phyloP scores from a whole-genome alignment of 163 green algal genomes.

The Prototheca stagnorum region DNA sequence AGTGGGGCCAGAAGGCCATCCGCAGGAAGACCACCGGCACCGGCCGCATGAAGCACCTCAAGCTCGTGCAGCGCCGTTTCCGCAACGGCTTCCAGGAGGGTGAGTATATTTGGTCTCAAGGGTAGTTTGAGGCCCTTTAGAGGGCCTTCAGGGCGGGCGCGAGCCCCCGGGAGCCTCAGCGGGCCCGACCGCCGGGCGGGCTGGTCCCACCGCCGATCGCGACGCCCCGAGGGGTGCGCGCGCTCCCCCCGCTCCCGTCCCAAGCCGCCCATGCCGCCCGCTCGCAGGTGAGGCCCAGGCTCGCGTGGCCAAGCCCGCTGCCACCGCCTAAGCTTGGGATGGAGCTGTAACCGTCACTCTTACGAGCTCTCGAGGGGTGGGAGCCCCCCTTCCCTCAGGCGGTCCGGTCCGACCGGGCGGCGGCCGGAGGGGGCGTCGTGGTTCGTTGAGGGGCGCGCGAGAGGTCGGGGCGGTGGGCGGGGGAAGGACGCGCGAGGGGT shows the following conservation, averaged over 20 bases:
- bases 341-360: too few relatives aligned
- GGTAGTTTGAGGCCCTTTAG: too few relatives aligned
- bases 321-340: too few relatives aligned
- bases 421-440: too few relatives aligned
- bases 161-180: not conserved
- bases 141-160: not conserved
- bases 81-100: slow-evolving; percentile 87
- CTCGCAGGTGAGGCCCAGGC: not conserved
- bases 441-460: too few relatives aligned
- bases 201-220: not conserved
- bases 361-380: too few relatives aligned
- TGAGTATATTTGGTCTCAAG: slow-evolving; percentile 12
- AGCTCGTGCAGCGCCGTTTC: slow-evolving; percentile 22
- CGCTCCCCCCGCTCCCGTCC: not conserved
- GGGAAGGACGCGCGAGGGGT: too few relatives aligned
- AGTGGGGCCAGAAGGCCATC: slow-evolving; percentile 98
- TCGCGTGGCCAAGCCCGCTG: too few relatives aligned
- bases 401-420: too few relatives aligned
- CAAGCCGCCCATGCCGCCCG: not conserved
- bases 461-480: too few relatives aligned
- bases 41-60: slow-evolving; percentile 67
- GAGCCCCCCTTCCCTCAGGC: too few relatives aligned
- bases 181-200: not conserved
- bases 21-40: slow-evolving; percentile 92
- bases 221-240: not conserved